Conservation (phyloP, 768 basidiomycete species). For the Mrakia hoshinonis region DNA sequence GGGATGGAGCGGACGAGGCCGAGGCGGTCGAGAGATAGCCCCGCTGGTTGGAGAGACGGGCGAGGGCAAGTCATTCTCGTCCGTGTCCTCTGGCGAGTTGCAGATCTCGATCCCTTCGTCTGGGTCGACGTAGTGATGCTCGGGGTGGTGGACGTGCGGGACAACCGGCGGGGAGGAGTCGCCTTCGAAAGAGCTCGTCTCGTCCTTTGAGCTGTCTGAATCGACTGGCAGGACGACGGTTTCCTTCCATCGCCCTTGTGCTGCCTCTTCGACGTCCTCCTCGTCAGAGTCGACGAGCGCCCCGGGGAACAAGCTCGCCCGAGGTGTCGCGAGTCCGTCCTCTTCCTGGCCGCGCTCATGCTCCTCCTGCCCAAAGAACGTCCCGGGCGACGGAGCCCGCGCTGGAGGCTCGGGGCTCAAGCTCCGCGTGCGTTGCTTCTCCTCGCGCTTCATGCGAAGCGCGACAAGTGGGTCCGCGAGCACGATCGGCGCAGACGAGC, state of each 20-base stretch:
- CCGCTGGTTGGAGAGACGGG: not conserved
- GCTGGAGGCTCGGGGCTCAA: not conserved
- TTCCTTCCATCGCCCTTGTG: not conserved
- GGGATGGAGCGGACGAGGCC: not conserved
- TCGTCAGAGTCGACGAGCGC: constrained; percentile 3
- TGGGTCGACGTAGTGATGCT: constrained; percentile 1
- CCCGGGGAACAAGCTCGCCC: not conserved
- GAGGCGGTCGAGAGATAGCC: not conserved
- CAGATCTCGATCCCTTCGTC: constrained; percentile 15
- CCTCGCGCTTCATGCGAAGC: not conserved
- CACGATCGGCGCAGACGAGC: not conserved
- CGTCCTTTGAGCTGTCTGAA: not conserved
- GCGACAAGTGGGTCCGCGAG: not conserved
- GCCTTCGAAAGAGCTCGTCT: not conserved
- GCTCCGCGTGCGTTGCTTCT: not conserved
- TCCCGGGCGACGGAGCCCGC: not conserved
- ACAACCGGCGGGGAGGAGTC: not conserved
- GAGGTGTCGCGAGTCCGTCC: not conserved
- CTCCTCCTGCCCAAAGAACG: constrained; percentile 2
- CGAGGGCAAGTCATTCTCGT: not conserved
- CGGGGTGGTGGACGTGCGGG: not conserved
- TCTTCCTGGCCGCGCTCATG: not conserved
- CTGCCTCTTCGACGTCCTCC: not conserved
- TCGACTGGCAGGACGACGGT: constrained; percentile 7
- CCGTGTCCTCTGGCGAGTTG: constrained; percentile 14